Evolutionary conservation across 2,329 filamentous ascomycete genomes (phyloP).

Genomic region (Sclerotinia minor): DNA sequence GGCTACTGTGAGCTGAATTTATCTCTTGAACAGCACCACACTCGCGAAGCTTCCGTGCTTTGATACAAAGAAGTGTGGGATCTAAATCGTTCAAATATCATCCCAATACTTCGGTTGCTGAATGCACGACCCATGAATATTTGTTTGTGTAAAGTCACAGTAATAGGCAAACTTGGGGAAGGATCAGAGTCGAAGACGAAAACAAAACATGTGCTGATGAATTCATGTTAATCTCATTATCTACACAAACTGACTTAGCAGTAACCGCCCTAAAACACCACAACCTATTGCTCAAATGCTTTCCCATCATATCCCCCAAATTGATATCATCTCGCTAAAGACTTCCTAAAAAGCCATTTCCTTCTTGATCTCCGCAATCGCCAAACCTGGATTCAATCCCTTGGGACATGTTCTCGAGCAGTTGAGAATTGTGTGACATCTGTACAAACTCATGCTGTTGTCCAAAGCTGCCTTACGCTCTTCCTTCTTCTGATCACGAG

Average conservation of each 20-base stretch:
- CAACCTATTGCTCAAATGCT: constrained; percentile 14
- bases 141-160: no score
- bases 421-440: constrained; percentile 99
- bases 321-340: constrained; percentile 1
- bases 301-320: constrained; percentile 6
- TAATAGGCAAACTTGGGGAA: background rate
- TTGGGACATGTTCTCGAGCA: constrained; percentile 98
- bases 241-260: constrained; percentile 25
- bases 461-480: constrained; percentile 90
- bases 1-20: background rate
- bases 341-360: constrained; percentile 64
- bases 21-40: background rate
- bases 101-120: no score
- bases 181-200: background rate
- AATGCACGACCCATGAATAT: no score
- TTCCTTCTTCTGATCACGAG: constrained; percentile 83
- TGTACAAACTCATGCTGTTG: constrained; percentile 98
- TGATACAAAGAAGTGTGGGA: no score
- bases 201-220: constrained; percentile 12
- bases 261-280: constrained; percentile 22
- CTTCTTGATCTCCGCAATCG: constrained; percentile 99
- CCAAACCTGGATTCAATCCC: constrained; percentile 92
- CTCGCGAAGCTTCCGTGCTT: background rate
- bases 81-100: no score
- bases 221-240: constrained; percentile 24